Evolutionary conservation across 23 red algal species (phyloP).

Genomic region (Cyanidiococcus yangmingshanensis): DNA sequence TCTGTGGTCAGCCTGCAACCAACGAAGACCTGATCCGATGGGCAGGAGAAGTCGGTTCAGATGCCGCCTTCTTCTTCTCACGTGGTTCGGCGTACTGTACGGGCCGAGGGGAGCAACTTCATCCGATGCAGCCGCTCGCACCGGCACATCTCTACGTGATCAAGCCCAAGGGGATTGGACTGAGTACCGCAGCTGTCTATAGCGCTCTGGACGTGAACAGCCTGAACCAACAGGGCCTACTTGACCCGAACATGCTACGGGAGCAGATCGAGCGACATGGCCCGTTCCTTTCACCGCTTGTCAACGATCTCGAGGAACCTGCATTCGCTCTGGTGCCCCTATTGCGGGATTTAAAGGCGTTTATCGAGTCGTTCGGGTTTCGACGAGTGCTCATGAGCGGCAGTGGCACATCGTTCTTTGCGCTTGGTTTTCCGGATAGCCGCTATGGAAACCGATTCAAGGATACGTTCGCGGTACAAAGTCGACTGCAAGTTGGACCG

Average conservation of each 20-base stretch:
- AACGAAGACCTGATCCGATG: conserved; percentile 45
- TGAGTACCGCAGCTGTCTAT: conserved; percentile 64
- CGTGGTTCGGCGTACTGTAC: conserved; percentile 82
- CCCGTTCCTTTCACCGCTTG: conserved; percentile 38
- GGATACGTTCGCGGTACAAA: background rate
- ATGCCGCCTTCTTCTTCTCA: conserved; percentile 91
- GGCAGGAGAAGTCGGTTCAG: conserved; percentile 71
- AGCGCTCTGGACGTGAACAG: conserved; percentile 33
- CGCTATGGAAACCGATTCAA: background rate
- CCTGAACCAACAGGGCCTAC: conserved; percentile 35
- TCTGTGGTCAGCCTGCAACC: conserved; percentile 45
- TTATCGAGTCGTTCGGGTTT: conserved; percentile 56
- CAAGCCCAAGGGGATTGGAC: conserved; percentile 49
- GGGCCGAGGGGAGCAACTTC: conserved; percentile 56
- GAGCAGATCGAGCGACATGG: background rate
- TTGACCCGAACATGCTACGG: conserved; percentile 34
- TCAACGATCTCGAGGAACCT: conserved; percentile 88
- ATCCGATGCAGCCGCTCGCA: conserved; percentile 32
- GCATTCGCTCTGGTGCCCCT: conserved; percentile 58
- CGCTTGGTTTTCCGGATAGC: conserved; percentile 52
- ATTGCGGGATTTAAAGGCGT: conserved; percentile 48
- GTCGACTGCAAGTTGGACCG: background rate
- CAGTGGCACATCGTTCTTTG: conserved; percentile 91
- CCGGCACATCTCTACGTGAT: conserved; percentile 70
- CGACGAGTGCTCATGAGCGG: conserved; percentile 92